Percentiles rank a stretch among this genome's conserved stretches.
Conservation (phyloP, 2,329 filamentous ascomycete genomes). For the Monilinia polystroma region DNA sequence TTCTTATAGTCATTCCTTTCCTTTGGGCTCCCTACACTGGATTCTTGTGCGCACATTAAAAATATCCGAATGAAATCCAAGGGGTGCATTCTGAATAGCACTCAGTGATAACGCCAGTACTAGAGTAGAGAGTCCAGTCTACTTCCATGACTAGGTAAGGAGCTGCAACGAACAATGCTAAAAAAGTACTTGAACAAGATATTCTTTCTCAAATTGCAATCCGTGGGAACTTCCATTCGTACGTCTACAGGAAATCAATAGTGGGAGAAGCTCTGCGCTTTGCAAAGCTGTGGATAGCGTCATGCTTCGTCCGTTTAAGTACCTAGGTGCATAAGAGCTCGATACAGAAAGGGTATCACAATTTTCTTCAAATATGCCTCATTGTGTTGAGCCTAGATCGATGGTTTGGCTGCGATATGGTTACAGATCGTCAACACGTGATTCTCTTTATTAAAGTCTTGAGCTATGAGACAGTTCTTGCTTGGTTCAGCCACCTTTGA, state of each 20-base stretch:
- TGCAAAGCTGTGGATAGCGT: not conserved
- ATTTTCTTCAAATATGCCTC: too few relatives aligned
- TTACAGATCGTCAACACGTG: too few relatives aligned
- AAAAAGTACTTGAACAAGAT: not conserved
- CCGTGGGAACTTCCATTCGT: not conserved
- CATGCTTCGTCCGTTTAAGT: too few relatives aligned
- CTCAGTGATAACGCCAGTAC: not conserved
- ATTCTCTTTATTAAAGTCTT: too few relatives aligned
- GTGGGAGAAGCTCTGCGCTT: not conserved
- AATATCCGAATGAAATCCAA: not conserved
- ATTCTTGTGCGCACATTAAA: not conserved
- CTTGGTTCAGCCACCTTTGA: too few relatives aligned
- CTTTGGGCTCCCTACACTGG: too few relatives aligned
- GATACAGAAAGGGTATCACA: too few relatives aligned
- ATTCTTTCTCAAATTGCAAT: not conserved
- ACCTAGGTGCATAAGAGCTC: too few relatives aligned
- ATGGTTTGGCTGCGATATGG: too few relatives aligned
- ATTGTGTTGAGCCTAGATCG: too few relatives aligned
- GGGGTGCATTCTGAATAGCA: not conserved
- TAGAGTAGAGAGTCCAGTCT: too few relatives aligned
- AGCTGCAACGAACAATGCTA: not conserved
- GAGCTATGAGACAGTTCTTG: too few relatives aligned
- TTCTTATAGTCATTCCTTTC: not conserved
- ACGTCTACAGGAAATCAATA: not conserved
- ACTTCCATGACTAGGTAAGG: not conserved